Evolutionary conservation across 2,329 filamentous ascomycete species (phyloP).

Genomic region (Hymenoscyphus fraxineus): DNA sequence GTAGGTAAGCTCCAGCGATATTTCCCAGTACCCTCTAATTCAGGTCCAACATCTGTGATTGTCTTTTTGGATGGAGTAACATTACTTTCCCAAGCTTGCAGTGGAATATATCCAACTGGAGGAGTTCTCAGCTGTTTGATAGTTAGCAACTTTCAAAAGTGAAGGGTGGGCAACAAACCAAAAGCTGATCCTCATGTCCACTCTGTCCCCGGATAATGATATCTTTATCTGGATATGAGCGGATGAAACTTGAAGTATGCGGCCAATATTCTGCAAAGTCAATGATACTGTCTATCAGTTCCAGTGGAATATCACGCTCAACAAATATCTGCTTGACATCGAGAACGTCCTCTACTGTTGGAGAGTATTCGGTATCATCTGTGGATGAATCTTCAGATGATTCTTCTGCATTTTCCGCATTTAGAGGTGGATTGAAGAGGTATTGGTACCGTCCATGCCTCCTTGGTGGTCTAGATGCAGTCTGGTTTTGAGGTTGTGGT

Average conservation of each 20-base stretch:
- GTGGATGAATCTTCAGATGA: not conserved
- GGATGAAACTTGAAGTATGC: conserved; percentile 38
- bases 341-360: conserved; percentile 47
- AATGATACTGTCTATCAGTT: conserved; percentile 53
- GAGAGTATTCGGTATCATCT: conserved; percentile 26
- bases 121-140: conserved; percentile 29
- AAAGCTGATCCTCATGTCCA: conserved; percentile 38
- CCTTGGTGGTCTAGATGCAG: not conserved
- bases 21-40: conserved; percentile 10
- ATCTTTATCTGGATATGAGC: conserved; percentile 7
- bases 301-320: conserved; percentile 46
- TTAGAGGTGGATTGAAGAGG: conserved; percentile 9
- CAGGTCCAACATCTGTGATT: conserved; percentile 11
- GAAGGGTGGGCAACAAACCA: conserved; percentile 35
- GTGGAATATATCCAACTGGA: conserved; percentile 25
- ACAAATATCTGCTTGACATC: conserved; percentile 47
- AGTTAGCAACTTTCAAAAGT: not conserved
- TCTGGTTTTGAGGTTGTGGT: not conserved
- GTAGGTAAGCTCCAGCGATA: conserved; percentile 7
- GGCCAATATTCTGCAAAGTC: conserved; percentile 63
- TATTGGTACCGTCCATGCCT: conserved; percentile 1
- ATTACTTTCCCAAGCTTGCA: conserved; percentile 3
- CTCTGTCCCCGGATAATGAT: conserved; percentile 13
- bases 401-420: not conserved
- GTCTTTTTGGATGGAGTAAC: not conserved